Conservation (phyloP, 495 filamentous ascomycete genomes). For the Podospora appendiculata region DNA sequence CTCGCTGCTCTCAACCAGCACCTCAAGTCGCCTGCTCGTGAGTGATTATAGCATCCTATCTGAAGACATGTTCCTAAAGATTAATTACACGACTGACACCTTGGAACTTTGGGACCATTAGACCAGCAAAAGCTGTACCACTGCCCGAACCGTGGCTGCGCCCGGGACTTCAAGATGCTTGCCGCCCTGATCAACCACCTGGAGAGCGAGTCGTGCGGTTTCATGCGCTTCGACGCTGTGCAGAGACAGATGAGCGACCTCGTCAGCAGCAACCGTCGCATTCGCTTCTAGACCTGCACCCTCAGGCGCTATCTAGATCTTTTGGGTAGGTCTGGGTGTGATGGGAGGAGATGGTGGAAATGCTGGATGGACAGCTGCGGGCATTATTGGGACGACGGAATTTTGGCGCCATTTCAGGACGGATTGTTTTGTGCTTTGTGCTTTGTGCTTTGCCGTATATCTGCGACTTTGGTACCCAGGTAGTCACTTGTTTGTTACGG, state of each 20-base stretch:
- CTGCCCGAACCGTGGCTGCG: conserved; percentile 40
- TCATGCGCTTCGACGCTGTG: conserved; percentile 41
- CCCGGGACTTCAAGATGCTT: conserved; percentile 37
- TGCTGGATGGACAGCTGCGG: too few species aligned
- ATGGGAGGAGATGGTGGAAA: too few species aligned
- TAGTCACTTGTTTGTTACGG: too few species aligned
- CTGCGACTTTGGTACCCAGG: too few species aligned
- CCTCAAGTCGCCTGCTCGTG: conserved; percentile 27
- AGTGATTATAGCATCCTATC: conserved; percentile 1
- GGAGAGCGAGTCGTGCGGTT: conserved; percentile 46
- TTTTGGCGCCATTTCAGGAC: too few species aligned
- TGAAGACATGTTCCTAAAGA: background rate
- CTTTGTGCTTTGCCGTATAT: too few species aligned
- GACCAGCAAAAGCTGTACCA: conserved; percentile 45
- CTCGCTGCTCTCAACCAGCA: conserved; percentile 20
- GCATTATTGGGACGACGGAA: too few species aligned
- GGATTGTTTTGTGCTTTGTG: too few species aligned
- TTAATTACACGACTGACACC: background rate
- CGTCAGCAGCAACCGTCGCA: conserved; percentile 6
- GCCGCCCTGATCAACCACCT: conserved; percentile 47
- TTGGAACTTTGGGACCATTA: background rate
- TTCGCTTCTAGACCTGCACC: conserved; percentile 3
- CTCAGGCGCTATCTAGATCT: too few species aligned
- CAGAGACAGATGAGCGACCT: conserved; percentile 16
- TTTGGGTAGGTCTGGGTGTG: too few species aligned